Evolutionary conservation across 2,329 filamentous ascomycete species (phyloP).

Genomic region (Leptosphaerulina australis): DNA sequence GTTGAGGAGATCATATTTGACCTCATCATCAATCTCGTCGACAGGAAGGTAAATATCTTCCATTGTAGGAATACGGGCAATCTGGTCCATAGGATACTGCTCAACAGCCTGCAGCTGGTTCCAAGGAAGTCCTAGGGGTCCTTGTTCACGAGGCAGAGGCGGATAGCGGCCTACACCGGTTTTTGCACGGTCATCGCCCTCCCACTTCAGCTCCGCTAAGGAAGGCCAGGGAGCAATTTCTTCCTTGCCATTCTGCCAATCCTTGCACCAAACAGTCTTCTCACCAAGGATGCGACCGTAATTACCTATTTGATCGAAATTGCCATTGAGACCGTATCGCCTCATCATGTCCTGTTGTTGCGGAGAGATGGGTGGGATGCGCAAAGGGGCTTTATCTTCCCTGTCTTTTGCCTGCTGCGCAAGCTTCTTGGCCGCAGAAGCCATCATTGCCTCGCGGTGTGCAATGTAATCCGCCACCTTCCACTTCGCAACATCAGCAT

Average conservation of each 20-base stretch:
- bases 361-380: constrained; percentile 10
- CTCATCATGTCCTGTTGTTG: constrained; percentile 21
- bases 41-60: constrained; percentile 48
- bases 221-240: constrained; percentile 52
- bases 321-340: constrained; percentile 28
- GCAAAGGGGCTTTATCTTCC: constrained; percentile 16
- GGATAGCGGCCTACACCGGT: constrained; percentile 52
- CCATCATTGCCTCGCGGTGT: constrained; percentile 37
- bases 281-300: constrained; percentile 43
- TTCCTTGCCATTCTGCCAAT: constrained; percentile 43
- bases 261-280: constrained; percentile 50
- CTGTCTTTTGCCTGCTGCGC: constrained; percentile 20
- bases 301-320: constrained; percentile 33
- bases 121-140: constrained; percentile 51
- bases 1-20: constrained; percentile 35
- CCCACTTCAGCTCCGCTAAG: constrained; percentile 53
- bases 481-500: constrained; percentile 43
- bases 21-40: constrained; percentile 42
- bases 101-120: constrained; percentile 48
- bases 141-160: constrained; percentile 51
- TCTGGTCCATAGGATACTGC: constrained; percentile 50
- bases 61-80: constrained; percentile 44
- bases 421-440: constrained; percentile 24
- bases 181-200: constrained; percentile 55
- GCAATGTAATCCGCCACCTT: constrained; percentile 40